Base-by-base conservation (phyloP, 495 filamentous ascomycete genomes). In the Bathelium albidoporum region DNA sequence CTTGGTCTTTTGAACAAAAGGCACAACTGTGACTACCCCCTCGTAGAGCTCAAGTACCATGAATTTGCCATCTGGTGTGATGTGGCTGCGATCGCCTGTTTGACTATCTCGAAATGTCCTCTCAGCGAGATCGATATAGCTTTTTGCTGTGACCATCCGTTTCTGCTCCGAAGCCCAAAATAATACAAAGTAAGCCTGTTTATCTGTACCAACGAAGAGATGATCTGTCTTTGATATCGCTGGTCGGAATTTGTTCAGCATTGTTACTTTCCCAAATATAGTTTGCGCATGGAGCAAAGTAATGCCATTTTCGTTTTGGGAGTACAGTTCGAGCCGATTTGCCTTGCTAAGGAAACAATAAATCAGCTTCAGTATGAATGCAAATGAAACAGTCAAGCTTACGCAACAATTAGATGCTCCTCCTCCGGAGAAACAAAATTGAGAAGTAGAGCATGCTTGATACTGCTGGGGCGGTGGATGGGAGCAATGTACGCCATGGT, bases 401-500 rank as follows among this genome's bases (percentile, higher is more conserved):
- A 97, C 93, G 90, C 91, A 65, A 95, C 79, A 53, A 97, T 86
- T 68, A 98, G 78, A 66, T 86, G 90, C 65, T 93, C 86, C 63
- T 93, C 85, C 43, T 89, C 84, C 2, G 83, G 73, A 62, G 80
- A 79, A 22, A 95, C 77, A 64, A 98, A 84, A 63, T 85, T 83
- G 53, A 91, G 78, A 69, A 87, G 91, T 63, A 97, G 72, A 12
- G 91, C 91, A 81, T 95, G 87, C 43, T 90, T 85, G 62, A 97
- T 85, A 73, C 89, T 95, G 72, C 87, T 96, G 29, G 94, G 88
- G 67, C 87, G 80, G 74, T 97, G 94, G 62, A 99, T 95, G 3
- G 94, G 92, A 65, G 90, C 91, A 64, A 99, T 78, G 70, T 97
- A 99, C 58, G 95, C 88, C 94, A 99, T 99, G 0, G 28, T 65